Base-by-base conservation (phyloP, 306 rosid species). In the Malus asiatica region DNA sequence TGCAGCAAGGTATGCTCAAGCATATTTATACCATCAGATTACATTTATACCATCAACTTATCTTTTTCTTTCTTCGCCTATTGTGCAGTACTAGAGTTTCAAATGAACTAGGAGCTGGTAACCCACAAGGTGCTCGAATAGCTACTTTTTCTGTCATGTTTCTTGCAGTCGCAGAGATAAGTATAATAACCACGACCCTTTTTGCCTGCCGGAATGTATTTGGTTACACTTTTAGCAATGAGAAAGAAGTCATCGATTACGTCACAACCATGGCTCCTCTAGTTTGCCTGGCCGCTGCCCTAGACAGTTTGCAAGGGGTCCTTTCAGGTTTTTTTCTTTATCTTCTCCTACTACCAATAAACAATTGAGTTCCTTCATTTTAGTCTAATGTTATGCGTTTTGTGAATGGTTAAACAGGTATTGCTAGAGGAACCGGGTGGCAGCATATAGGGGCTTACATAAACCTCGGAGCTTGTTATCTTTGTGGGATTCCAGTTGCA, bases 341-440 rank as follows among this genome's bases (percentile, higher is more conserved):
- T 53, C 35, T n/a, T 32, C 12, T 32, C 42, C 35, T 22, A 14
- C 2, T n/a, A 33, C 16, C 16, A 22, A 13, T 22, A 58, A 27
- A 27, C 6, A 15, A 14, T 12, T 11, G 45, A 73, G 18, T 30
- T 62, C 55, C 15, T 59, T 44, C 66, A 29, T 73, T 53, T 78
- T 5, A 38, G 30, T 53, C 44, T 64, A 46, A 15, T 64, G 20
- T 9, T 59, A 58, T 18, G 42, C 16, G 19, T 18, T 60, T 18
- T 73, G 3, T 20, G 8, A 20, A 10, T 76, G 46, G 22, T 70
- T 76, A 20, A 48, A 67, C 70, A 91, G 95, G 95, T 33, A 42
- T 88, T 86, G 86, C 91, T 72, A 88, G 90, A 82, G 93, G 97
- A 14, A 88, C 90, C 82, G 97, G 97, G 27, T 89, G 97, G 95